These are phyloP conservation scores for Heliosperma pusillum DNA, from an alignment of 148 eudicot species.

Conservation along the genomic window DNA sequence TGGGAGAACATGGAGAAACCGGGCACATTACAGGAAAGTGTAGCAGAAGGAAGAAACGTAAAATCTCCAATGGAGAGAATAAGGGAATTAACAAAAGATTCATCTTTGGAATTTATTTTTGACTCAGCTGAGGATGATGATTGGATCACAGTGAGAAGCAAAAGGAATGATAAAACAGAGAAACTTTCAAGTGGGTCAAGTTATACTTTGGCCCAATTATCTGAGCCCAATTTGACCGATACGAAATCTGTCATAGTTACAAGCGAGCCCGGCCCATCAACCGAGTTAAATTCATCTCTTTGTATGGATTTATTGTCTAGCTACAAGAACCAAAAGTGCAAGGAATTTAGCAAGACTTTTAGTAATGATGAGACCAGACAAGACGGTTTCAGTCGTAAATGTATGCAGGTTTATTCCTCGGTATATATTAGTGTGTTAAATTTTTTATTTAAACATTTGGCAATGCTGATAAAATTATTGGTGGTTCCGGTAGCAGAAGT, in stretches of 20 bases:
- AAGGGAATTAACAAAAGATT: conserved; percentile 25
- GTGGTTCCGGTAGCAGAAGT: neutral
- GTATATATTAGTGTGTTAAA: neutral
- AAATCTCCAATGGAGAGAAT: conserved; percentile 31
- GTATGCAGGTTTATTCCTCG: neutral
- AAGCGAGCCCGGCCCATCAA: neutral
- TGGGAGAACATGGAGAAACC: conserved; percentile 41
- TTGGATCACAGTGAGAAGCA: conserved; percentile 59
- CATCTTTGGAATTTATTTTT: conserved; percentile 20
- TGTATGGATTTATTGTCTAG: neutral
- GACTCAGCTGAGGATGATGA: conserved; percentile 43
- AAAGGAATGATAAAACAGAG: neutral
- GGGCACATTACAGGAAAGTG: neutral
- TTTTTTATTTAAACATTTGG: neutral
- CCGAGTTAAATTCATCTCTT: neutral
- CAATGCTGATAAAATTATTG: neutral
- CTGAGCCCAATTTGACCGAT: conserved; percentile 8
- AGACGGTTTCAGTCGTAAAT: neutral
- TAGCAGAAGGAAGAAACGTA: neutral
- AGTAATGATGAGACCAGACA: neutral
- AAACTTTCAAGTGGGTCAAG: neutral
- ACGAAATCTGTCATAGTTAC: too few relatives aligned
- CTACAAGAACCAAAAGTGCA: too few relatives aligned
- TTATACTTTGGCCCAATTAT: neutral
- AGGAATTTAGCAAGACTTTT: too few relatives aligned